Evolutionary conservation across 2,329 filamentous ascomycete genomes (phyloP).

Genomic region (Microcyclospora pomicola): DNA sequence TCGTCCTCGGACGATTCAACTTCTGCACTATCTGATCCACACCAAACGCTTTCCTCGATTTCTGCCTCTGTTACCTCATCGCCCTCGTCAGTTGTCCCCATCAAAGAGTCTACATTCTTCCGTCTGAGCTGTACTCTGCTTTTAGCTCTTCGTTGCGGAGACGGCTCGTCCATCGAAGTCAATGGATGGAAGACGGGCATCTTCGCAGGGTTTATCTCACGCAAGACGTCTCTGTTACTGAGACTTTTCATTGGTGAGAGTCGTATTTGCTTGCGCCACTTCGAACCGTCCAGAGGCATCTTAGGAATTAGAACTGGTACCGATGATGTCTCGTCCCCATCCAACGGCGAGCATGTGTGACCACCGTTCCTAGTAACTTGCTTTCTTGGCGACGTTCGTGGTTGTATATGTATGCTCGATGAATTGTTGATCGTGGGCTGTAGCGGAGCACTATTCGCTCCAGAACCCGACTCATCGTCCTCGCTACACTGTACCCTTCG

Average conservation of each 20-base stretch:
- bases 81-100: neutral
- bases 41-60: slow-evolving; percentile 23
- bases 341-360: too few relatives aligned
- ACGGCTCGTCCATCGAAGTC: neutral
- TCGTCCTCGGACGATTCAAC: slow-evolving; percentile 12
- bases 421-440: too few relatives aligned
- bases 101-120: neutral
- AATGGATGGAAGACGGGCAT: neutral
- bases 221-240: neutral
- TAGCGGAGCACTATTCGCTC: too few relatives aligned
- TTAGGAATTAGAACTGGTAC: too few relatives aligned
- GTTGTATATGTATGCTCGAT: too few relatives aligned
- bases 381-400: too few relatives aligned
- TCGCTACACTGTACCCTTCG: too few relatives aligned
- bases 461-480: too few relatives aligned
- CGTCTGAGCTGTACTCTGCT: neutral
- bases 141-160: neutral
- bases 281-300: too few relatives aligned
- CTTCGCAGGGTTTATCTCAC: neutral
- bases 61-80: slow-evolving; percentile 13
- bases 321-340: too few relatives aligned
- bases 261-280: slow-evolving; percentile 2
- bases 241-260: slow-evolving; percentile 2
- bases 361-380: too few relatives aligned
- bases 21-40: slow-evolving; percentile 12